These are phyloP conservation scores for Dioscorea cayenensis DNA, from an alignment of 116 monocot genomes.

Conservation along the genomic window DNA sequence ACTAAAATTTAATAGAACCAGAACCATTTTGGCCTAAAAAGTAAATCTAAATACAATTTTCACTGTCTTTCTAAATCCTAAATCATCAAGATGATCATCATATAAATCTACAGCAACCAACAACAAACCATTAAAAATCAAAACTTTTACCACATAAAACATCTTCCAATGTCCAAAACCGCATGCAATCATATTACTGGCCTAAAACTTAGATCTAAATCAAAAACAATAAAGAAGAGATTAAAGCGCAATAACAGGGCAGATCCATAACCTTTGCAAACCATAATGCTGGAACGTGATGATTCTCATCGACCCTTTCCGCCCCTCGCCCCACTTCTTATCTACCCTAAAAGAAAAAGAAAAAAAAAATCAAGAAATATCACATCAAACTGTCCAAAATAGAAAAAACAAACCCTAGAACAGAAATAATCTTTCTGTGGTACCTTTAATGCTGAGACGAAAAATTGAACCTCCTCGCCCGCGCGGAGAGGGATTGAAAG, in stretches of 20 bases:
- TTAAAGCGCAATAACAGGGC: slow-evolving; percentile 11
- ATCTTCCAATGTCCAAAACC: no score
- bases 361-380: background rate
- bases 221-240: no score
- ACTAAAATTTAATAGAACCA: no score
- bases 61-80: background rate
- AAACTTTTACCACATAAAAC: background rate
- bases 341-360: slow-evolving; percentile 22
- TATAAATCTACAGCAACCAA: background rate
- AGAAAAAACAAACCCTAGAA: background rate
- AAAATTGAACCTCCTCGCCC: slow-evolving; percentile 51
- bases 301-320: slow-evolving; percentile 68
- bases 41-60: no score
- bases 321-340: slow-evolving; percentile 62
- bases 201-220: no score
- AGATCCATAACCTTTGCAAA: slow-evolving; percentile 67
- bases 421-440: background rate
- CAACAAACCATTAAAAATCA: background rate
- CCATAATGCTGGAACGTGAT: slow-evolving; percentile 72
- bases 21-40: no score
- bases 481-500: background rate
- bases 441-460: slow-evolving; percentile 48
- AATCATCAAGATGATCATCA: background rate
- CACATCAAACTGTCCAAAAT: background rate
- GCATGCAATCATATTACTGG: no score